Evolutionary conservation across 805 yeast genomes (phyloP).

Genomic region (Komagataella pseudopastoris): DNA sequence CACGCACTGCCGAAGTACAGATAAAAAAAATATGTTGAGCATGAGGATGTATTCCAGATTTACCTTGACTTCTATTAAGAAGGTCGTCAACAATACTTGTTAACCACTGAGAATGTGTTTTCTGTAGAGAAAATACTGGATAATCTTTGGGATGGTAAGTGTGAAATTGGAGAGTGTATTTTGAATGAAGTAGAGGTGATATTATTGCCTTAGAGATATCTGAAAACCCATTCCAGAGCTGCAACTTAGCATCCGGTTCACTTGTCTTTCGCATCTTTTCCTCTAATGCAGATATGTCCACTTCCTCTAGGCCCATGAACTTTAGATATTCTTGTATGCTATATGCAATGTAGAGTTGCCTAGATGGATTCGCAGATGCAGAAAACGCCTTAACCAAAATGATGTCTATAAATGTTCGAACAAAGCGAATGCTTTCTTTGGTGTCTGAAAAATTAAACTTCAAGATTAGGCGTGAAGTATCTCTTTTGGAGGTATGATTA

Average conservation of each 20-base stretch:
- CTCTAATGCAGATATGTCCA: conserved; percentile 5
- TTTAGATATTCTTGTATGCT: conserved; percentile 80
- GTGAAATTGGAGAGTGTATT: conserved; percentile 47
- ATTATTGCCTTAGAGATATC: conserved; percentile 60
- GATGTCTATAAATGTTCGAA: conserved; percentile 50
- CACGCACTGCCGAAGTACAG: conserved; percentile 50
- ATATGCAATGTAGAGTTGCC: conserved; percentile 73
- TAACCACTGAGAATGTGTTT: conserved; percentile 61
- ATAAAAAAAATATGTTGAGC: conserved; percentile 40
- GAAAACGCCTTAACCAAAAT: conserved; percentile 75
- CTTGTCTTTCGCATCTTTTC: conserved; percentile 7
- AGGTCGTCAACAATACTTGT: conserved; percentile 55
- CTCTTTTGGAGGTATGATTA: conserved; percentile 20
- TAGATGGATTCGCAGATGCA: conserved; percentile 79
- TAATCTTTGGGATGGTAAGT: conserved; percentile 33
- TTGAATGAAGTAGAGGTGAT: conserved; percentile 61
- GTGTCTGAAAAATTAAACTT: conserved; percentile 50
- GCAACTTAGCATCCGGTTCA: conserved; percentile 12
- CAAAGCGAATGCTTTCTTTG: conserved; percentile 50
- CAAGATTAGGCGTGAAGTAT: conserved; percentile 22
- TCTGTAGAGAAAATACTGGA: conserved; percentile 50
- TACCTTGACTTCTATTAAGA: conserved; percentile 24
- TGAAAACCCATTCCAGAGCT: conserved; percentile 49
- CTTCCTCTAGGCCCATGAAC: conserved; percentile 33
- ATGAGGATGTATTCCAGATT: conserved; percentile 15